Base-by-base conservation (phyloP, 805 yeast species). In the Saccharomycopsis fodiens region DNA sequence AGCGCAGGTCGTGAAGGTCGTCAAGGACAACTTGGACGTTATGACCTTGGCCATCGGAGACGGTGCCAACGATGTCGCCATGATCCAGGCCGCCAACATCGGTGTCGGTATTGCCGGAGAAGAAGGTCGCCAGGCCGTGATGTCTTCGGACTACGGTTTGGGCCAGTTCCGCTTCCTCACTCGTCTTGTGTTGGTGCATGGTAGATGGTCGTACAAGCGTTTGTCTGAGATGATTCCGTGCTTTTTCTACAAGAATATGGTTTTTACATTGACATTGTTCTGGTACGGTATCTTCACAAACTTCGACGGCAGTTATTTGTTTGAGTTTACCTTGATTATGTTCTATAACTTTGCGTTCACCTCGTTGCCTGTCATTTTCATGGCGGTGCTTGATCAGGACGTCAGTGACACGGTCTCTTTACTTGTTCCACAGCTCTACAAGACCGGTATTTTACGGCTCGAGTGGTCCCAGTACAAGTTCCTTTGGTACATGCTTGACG, bases 101-200 rank as follows among this genome's bases (percentile, higher is more conserved):
- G 94, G 94, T 47, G 81, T 85, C 32, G 94, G 94, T 52, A 83
- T 84, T 57, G 91, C 88, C 4, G 94, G 94, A 53, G 85, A 82
- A 55, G 94, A 84, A 64, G 94, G 94, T 49, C 66, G 93, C 43
- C 89, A 83, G 57, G 94, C 94, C 1, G 93, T 80, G 7, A 84
- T 84, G 94, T 77, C 87, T 1, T 78, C 89, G 0, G 94, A 84
- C 65, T 84, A 82, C 60, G 91, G 88, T 2, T 68, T 84, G 56
- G 94, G 88, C 2, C 93, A 84, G 61, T 84, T 84, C 66, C 63
- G 86, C 51, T 85, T 69, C 61, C 63, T 84, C 53, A 69, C 78
- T 2, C 63, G 88, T 52, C 66, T 84, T 52, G 64, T 85, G 39
- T 63, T 84, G 42, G 86, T 82, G 30, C 94, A 84, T 59, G 94